Base-by-base conservation (phyloP, 78 protist species). In the Polysphondylium violaceum region DNA sequence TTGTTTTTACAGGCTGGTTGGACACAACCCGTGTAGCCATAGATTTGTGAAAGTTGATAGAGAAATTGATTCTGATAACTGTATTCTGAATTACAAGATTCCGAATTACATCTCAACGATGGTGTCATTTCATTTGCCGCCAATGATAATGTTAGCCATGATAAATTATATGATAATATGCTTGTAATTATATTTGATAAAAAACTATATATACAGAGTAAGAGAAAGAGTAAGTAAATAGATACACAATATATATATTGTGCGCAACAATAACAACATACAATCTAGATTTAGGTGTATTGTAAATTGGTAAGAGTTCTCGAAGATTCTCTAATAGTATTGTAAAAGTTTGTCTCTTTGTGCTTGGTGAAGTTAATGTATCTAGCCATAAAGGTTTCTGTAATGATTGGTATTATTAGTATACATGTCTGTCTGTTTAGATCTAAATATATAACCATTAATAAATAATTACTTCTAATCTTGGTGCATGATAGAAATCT, bases 331-430 rank as follows among this genome's bases (percentile, higher is more conserved):
- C 79, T 43, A 83, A 69, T 9, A 83, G 59, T 29, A 55, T 64
- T 11, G 27, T 27, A 59, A 29, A 63, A 8, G 69, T 69, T 44
- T 83, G 91, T 61, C 91, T 83, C 58, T 69, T 83, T 7, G 91
- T 83, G 44, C 91, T 83, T 69, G 91, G 91, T 31, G 16, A 27
- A 27, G 55, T 36, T 33, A 83, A 33, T 44, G 73, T 83, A 69
- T 83, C 91, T 16, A 83, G 38, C 91, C 91, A 83, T 33, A 83
- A n/a, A 25, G 91, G 91, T 83, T 83, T 83, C n/a, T n/a, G 61
- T 67, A 43, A 43, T 21, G 21, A 59, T 8, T 19, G 27, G 58
- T 51, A 16, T 51, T 14, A 51, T 14, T n/a, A n/a, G n/a, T 51
- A 51, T 51, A 51, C 16, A 16, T 51, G 58, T 19, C 14, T 14